A percentile compares a stretch with the other conserved stretches of the same genome.
Conservation (phyloP, 495 filamentous ascomycete genomes). For the Penicillium arizonense region DNA sequence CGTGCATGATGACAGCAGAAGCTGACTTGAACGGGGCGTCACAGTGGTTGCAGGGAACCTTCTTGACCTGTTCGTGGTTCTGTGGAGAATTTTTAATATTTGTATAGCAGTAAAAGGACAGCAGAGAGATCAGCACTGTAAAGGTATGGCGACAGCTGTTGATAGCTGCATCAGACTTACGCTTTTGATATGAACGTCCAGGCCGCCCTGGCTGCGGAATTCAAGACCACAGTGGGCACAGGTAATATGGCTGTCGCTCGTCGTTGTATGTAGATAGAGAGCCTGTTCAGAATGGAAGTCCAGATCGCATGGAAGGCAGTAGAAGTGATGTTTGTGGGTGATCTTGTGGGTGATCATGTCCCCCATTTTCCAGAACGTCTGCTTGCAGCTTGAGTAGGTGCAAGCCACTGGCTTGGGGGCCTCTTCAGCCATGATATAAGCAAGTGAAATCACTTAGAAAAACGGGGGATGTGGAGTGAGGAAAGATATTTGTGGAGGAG, state of each 20-base stretch:
- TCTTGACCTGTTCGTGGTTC: conserved; percentile 43
- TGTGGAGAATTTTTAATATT: conserved; percentile 8
- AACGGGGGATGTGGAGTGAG: too few relatives aligned
- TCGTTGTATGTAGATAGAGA: conserved; percentile 40
- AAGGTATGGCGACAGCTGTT: not conserved
- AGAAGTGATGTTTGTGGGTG: conserved; percentile 41
- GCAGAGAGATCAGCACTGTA: too few relatives aligned
- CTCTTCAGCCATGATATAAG: too few relatives aligned
- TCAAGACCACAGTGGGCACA: conserved; percentile 53
- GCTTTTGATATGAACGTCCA: conserved; percentile 42
- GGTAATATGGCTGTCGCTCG: conserved; percentile 41
- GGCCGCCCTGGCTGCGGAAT: conserved; percentile 45
- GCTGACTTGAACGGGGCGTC: conserved; percentile 40
- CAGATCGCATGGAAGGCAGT: conserved; percentile 49
- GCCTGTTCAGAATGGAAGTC: conserved; percentile 45
- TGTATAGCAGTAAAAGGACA: too few relatives aligned
- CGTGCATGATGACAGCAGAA: conserved; percentile 44
- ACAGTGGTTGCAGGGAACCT: conserved; percentile 48
- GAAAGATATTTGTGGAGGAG: too few relatives aligned
- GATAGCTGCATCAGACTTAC: conserved; percentile 21
- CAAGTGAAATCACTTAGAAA: too few relatives aligned
- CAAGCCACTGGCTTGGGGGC: too few relatives aligned
- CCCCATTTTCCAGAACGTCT: conserved; percentile 51
- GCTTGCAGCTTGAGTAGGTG: conserved; percentile 48
- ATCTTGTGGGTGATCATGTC: conserved; percentile 50